Evolutionary conservation across 176 grass and related monocot genomes (phyloP).

Genomic region (Oryza rufipogon): DNA sequence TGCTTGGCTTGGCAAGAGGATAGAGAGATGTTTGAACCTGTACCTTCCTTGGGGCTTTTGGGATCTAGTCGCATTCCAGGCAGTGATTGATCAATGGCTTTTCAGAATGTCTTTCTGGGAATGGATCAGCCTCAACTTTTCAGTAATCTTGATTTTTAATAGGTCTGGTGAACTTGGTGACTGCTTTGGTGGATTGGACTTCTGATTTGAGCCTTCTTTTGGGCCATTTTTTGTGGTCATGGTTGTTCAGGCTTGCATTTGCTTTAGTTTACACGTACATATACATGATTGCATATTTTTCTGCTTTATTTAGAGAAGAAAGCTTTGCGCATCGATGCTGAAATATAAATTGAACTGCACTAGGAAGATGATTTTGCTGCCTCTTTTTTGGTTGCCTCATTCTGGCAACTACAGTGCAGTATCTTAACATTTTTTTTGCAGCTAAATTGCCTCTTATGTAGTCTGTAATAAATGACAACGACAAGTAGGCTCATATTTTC

Average conservation of each 20-base stretch:
- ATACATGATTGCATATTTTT: not conserved
- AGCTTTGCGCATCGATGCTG: not conserved
- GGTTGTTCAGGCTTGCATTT: slow-evolving; percentile 22
- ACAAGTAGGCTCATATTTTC: not conserved
- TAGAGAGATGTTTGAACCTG: slow-evolving; percentile 21
- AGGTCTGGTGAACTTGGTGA: slow-evolving; percentile 1
- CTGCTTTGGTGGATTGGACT: slow-evolving; percentile 21
- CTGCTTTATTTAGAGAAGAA: not conserved
- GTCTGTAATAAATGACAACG: not conserved
- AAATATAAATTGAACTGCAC: not conserved
- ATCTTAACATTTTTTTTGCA: not conserved
- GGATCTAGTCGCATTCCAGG: slow-evolving; percentile 31
- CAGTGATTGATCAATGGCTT: slow-evolving; percentile 34
- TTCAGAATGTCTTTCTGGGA: not conserved
- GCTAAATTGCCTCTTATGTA: not conserved
- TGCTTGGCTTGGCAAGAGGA: slow-evolving; percentile 35
- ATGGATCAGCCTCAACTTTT: slow-evolving; percentile 16
- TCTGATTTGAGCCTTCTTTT: not conserved
- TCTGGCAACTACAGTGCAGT: not conserved
- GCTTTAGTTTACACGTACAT: slow-evolving; percentile 8
- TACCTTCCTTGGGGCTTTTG: slow-evolving; percentile 48
- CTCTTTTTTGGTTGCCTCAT: not conserved
- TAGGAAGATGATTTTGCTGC: not conserved
- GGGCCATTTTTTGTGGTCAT: slow-evolving; percentile 26
- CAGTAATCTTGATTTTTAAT: slow-evolving; percentile 7